Percentiles rank a stretch among this genome's conserved stretches.
Conservation (phyloP, 1,284 basidiomycete genomes). For the Dichomitus squalens region DNA sequence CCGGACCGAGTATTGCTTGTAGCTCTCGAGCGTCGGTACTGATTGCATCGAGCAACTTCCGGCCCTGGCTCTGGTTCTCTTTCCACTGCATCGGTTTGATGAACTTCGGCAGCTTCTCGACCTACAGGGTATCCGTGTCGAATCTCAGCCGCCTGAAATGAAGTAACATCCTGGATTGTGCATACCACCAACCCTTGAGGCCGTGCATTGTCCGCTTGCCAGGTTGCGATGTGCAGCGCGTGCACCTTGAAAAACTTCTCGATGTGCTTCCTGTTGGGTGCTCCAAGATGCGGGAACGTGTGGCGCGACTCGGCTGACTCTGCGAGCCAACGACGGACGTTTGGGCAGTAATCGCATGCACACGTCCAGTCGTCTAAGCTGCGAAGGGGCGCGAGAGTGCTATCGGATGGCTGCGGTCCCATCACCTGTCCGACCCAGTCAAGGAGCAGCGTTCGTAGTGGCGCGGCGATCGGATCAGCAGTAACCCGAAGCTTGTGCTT, state of each 20-base stretch:
- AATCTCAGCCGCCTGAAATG: neutral
- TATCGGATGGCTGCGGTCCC: neutral
- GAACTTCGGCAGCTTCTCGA: neutral
- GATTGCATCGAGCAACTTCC: neutral
- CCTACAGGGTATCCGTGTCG: neutral
- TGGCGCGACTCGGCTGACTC: neutral
- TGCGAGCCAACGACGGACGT: neutral
- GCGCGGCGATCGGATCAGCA: neutral
- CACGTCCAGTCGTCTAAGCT: neutral
- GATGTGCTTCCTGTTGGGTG: neutral
- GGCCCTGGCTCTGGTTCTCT: neutral
- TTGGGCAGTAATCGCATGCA: neutral
- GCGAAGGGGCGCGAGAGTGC: neutral
- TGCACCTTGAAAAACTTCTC: neutral
- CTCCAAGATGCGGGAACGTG: neutral
- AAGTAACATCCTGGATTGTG: neutral
- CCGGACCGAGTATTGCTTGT: neutral
- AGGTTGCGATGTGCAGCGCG: neutral
- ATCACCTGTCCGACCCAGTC: neutral
- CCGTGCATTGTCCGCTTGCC: neutral
- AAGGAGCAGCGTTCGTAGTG: neutral
- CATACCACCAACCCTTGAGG: neutral
- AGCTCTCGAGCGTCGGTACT: neutral
- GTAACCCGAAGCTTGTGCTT: neutral
- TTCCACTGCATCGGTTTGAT: neutral